Conservation (phyloP, 352 stramenopile species). For the Elongisporangium undulatum region DNA sequence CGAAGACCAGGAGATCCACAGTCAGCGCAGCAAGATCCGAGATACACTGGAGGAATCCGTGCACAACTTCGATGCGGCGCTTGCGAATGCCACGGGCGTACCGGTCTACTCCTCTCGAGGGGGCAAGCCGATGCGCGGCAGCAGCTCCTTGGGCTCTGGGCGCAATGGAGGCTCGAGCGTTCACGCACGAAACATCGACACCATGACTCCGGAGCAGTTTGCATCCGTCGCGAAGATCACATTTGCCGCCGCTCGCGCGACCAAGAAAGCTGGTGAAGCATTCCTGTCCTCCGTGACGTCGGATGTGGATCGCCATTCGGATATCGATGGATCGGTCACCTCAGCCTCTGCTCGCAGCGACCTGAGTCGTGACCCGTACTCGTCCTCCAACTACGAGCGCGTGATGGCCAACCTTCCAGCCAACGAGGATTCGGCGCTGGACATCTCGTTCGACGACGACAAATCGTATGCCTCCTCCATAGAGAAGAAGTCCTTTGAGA, state of each 20-base stretch:
- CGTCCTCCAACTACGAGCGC: conserved; percentile 55
- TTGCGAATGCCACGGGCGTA: conserved; percentile 37
- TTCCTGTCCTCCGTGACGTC: conserved; percentile 49
- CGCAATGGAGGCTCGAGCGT: not conserved
- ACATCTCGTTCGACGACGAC: conserved; percentile 1
- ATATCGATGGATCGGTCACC: conserved; percentile 18
- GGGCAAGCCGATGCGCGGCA: not conserved
- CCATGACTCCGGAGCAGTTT: conserved; percentile 48
- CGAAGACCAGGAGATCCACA: conserved; percentile 47
- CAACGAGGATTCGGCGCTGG: conserved; percentile 5
- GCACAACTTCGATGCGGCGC: conserved; percentile 39
- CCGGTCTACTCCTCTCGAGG: conserved; percentile 27
- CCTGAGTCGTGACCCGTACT: conserved; percentile 45
- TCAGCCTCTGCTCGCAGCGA: conserved; percentile 36
- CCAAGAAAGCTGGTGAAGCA: conserved; percentile 44
- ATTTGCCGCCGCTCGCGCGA: conserved; percentile 53
- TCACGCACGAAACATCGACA: not conserved
- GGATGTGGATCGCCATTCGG: conserved; percentile 15
- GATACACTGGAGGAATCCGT: conserved; percentile 48
- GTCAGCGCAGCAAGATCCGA: conserved; percentile 48
- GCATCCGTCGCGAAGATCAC: conserved; percentile 56
- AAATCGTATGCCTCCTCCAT: conserved; percentile 4
- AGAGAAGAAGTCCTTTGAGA: conserved; percentile 15
- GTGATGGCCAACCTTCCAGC: conserved; percentile 29
- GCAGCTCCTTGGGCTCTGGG: not conserved